These are phyloP conservation scores for Jamesozyma spencerorum DNA, from an alignment of 805 yeast genomes.

Conservation along the genomic window DNA sequence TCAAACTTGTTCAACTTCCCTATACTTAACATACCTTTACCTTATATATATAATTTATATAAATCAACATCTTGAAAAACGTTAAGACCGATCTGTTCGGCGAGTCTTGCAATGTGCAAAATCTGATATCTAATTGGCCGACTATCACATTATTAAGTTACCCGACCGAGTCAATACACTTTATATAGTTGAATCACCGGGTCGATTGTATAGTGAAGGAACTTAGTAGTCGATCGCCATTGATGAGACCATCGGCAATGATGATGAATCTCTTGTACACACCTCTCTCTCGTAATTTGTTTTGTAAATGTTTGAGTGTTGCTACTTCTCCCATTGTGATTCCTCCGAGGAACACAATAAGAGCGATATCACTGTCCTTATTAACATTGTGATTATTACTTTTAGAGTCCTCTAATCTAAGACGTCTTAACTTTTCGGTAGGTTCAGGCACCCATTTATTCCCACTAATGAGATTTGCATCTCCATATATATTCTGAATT, in stretches of 20 bases:
- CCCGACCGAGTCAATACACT: background rate
- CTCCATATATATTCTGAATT: slow-evolving; percentile 23
- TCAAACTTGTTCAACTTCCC: too few relatives aligned
- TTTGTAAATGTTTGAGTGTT: slow-evolving; percentile 54
- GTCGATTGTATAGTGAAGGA: background rate
- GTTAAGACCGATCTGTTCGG: slow-evolving; percentile 1
- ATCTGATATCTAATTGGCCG: background rate
- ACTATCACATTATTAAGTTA: background rate
- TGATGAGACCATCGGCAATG: slow-evolving; percentile 40
- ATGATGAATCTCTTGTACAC: slow-evolving; percentile 35
- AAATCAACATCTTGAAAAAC: background rate
- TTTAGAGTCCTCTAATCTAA: background rate
- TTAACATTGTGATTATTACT: background rate
- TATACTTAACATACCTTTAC: too few relatives aligned
- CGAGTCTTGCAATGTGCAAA: background rate
- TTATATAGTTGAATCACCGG: background rate
- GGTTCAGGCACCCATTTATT: slow-evolving; percentile 19
- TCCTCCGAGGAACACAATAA: slow-evolving; percentile 72
- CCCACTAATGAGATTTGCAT: slow-evolving; percentile 8
- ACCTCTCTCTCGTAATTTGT: slow-evolving; percentile 30
- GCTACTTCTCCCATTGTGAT: slow-evolving; percentile 77
- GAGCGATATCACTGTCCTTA: slow-evolving; percentile 17
- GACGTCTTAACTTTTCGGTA: slow-evolving; percentile 3
- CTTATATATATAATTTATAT: background rate
- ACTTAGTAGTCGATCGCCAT: slow-evolving; percentile 32